Conservation (phyloP, 352 stramenopile genomes). For the Phytophthora brassicae region DNA sequence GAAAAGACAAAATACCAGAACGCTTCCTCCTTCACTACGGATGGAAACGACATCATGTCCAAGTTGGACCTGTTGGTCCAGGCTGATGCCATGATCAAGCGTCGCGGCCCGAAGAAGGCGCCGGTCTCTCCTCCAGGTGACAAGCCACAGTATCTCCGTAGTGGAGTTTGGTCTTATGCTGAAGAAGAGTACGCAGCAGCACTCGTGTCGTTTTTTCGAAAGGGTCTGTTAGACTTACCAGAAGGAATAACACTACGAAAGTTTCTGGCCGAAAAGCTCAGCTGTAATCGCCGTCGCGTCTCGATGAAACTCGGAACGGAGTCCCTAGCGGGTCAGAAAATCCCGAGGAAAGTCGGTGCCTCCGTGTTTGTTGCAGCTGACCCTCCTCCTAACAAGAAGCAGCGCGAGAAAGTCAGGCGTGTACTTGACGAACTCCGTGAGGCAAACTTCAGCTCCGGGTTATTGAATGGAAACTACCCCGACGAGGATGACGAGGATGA, state of each 20-base stretch:
- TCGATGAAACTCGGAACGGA: constrained; percentile 79
- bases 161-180: constrained; percentile 58
- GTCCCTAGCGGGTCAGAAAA: constrained; percentile 54
- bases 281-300: constrained; percentile 63
- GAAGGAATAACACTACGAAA: constrained; percentile 69
- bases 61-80: constrained; percentile 70
- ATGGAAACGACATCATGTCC: constrained; percentile 36
- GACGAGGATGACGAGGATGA: constrained; percentile 14
- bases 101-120: constrained; percentile 13
- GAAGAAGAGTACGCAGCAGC: constrained; percentile 69
- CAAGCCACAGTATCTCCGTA: constrained; percentile 41
- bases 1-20: constrained; percentile 9
- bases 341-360: constrained; percentile 67
- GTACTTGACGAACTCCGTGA: constrained; percentile 40
- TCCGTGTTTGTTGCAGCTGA: constrained; percentile 57
- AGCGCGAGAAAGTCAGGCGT: constrained; percentile 35
- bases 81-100: constrained; percentile 70
- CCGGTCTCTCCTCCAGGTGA: constrained; percentile 12
- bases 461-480: constrained; percentile 11
- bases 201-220: constrained; percentile 69
- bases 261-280: constrained; percentile 66
- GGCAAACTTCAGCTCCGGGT: constrained; percentile 35
- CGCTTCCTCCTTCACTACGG: constrained; percentile 4
- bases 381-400: constrained; percentile 32
- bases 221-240: constrained; percentile 47